These are phyloP conservation scores for Chaetomium sp. DNA, from an alignment of 2,329 filamentous ascomycete genomes.

Conservation along the genomic window DNA sequence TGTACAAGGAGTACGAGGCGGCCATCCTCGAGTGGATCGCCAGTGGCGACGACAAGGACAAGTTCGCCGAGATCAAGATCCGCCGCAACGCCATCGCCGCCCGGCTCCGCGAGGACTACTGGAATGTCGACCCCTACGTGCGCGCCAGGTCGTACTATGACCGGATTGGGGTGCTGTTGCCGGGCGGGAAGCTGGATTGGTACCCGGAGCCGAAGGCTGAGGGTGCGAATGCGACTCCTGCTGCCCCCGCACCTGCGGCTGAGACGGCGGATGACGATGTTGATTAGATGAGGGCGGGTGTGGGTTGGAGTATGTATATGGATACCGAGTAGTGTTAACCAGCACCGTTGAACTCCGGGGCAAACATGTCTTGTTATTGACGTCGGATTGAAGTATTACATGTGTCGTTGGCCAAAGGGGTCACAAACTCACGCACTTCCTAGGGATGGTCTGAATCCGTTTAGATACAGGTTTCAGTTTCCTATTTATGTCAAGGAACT, in stretches of 20 bases:
- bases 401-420: background rate
- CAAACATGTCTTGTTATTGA: background rate
- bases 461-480: background rate
- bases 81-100: conserved; percentile 65
- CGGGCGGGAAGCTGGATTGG: conserved; percentile 69
- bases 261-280: conserved; percentile 49
- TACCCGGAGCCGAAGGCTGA: conserved; percentile 50
- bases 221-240: conserved; percentile 19
- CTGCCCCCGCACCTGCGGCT: conserved; percentile 13
- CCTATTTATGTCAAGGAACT: background rate
- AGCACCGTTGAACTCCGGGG: background rate
- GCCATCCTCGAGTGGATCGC: conserved; percentile 76
- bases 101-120: conserved; percentile 74
- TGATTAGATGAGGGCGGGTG: conserved; percentile 39
- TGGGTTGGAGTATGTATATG: conserved; percentile 10
- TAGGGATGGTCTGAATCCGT: too few species aligned
- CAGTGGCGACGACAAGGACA: conserved; percentile 48
- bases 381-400: background rate
- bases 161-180: conserved; percentile 69
- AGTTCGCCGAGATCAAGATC: conserved; percentile 53
- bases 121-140: conserved; percentile 85
- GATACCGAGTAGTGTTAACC: conserved; percentile 12
- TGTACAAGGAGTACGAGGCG: conserved; percentile 75
- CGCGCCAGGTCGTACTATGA: conserved; percentile 85
- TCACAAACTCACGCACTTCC: background rate